These are phyloP conservation scores for Diplosphaera chodatii DNA, from an alignment of 139 green algal genomes.

Conservation along the genomic window DNA sequence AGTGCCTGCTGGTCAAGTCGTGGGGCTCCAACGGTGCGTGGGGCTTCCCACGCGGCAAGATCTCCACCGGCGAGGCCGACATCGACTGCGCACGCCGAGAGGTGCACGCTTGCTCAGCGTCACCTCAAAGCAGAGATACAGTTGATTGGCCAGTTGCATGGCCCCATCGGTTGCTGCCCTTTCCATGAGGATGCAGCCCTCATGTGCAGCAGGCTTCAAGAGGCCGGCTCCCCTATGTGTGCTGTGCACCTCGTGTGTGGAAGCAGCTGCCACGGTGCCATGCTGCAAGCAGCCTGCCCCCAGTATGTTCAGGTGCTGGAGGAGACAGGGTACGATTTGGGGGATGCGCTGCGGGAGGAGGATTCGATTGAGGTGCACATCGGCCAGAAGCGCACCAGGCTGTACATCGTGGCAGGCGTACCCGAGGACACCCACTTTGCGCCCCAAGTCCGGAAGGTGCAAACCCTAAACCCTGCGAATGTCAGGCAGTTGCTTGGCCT, in stretches of 20 bases:
- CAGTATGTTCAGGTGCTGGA: constrained; percentile 51
- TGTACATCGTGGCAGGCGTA: constrained; percentile 70
- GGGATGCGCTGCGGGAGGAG: constrained; percentile 25
- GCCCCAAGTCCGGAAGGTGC: constrained; percentile 28
- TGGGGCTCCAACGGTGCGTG: constrained; percentile 66
- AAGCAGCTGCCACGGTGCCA: too few relatives aligned
- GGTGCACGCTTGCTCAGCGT: constrained; percentile 31
- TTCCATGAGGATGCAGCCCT: too few relatives aligned
- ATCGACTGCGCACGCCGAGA: constrained; percentile 77
- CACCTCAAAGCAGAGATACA: constrained; percentile 12
- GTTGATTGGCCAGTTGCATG: too few relatives aligned
- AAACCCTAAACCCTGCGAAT: too few relatives aligned
- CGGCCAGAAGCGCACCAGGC: constrained; percentile 51
- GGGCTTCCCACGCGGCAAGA: constrained; percentile 92
- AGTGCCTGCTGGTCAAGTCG: constrained; percentile 82
- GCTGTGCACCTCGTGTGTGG: too few relatives aligned
- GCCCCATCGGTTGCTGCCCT: too few relatives aligned
- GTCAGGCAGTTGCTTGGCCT: too few relatives aligned
- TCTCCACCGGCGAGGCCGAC: constrained; percentile 78
- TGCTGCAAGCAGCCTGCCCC: too few relatives aligned
- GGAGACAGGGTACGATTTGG: constrained; percentile 72
- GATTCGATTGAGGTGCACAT: constrained; percentile 60
- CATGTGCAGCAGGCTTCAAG: too few relatives aligned
- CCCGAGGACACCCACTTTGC: constrained; percentile 59
- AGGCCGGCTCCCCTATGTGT: too few relatives aligned